phyloP scores from a whole-genome alignment of 805 yeast species.

The Cyberlindnera euphorbiae region DNA sequence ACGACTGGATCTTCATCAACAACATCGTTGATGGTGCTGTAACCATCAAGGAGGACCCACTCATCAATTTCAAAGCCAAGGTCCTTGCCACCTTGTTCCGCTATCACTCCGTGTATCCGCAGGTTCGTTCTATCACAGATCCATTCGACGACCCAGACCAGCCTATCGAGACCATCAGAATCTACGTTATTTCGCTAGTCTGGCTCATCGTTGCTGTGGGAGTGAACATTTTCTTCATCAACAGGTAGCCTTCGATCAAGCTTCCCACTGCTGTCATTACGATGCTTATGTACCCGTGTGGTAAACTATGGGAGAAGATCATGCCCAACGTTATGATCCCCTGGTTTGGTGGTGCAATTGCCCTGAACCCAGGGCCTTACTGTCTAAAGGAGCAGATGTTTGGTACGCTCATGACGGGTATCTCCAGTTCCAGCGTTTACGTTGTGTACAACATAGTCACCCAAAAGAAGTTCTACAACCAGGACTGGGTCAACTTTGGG shows the following conservation, averaged over 20 bases:
- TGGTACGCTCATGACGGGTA: slow-evolving; percentile 39
- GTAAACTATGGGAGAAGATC: slow-evolving; percentile 34
- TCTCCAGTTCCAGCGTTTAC: slow-evolving; percentile 28
- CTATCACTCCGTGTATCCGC: slow-evolving; percentile 56
- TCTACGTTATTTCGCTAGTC: slow-evolving; percentile 32
- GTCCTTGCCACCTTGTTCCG: slow-evolving; percentile 7
- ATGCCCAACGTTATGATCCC: slow-evolving; percentile 44
- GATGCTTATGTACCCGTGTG: slow-evolving; percentile 42
- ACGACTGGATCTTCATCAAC: slow-evolving; percentile 14
- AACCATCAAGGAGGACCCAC: slow-evolving; percentile 2
- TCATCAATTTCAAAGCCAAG: slow-evolving; percentile 6
- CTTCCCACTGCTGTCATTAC: slow-evolving; percentile 41
- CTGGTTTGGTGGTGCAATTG: slow-evolving; percentile 33
- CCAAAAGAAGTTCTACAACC: slow-evolving; percentile 29
- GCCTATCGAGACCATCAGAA: slow-evolving; percentile 46
- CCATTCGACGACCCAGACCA: slow-evolving; percentile 43
- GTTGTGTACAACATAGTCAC: slow-evolving; percentile 36
- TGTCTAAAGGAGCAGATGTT: slow-evolving; percentile 61
- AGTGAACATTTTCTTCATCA: slow-evolving; percentile 52
- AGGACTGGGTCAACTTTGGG: slow-evolving; percentile 35
- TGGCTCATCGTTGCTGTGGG: slow-evolving; percentile 52
- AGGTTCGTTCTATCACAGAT: slow-evolving; percentile 59
- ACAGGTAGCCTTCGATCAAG: slow-evolving; percentile 48
- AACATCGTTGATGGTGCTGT: slow-evolving; percentile 2
- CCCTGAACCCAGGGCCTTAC: slow-evolving; percentile 64